Evolutionary conservation across 2,329 filamentous ascomycete species (phyloP).

Genomic region (Penicillium polonicum): DNA sequence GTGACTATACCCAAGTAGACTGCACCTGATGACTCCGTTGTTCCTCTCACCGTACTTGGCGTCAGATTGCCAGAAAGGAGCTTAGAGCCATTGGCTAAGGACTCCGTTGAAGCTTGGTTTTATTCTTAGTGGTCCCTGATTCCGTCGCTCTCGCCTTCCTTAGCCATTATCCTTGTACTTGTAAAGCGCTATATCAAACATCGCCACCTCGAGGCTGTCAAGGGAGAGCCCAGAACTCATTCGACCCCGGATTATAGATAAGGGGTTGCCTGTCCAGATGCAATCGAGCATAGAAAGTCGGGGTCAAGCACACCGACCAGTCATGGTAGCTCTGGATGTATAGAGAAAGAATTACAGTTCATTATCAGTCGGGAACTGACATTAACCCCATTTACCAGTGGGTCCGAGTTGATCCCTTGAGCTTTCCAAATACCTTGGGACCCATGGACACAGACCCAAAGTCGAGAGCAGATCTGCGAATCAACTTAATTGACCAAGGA

Average conservation of each 20-base stretch:
- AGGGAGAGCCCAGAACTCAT: not conserved
- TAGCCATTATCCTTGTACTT: not conserved
- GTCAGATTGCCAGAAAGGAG: not conserved
- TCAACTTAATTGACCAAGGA: constrained; percentile 25
- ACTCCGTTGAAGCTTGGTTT: not conserved
- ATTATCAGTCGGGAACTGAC: not conserved
- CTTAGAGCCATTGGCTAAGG: not conserved
- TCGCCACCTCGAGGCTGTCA: not conserved
- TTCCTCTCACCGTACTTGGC: constrained; percentile 5
- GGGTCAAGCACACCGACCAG: not conserved
- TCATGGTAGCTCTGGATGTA: not conserved
- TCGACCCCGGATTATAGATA: not conserved
- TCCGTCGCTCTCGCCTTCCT: not conserved
- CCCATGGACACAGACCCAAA: constrained; percentile 3
- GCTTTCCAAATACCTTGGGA: constrained; percentile 8
- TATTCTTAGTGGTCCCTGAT: not conserved
- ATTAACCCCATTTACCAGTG: not conserved
- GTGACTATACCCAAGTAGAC: not conserved
- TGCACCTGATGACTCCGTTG: not conserved
- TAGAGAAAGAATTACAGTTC: not conserved
- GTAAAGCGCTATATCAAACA: not conserved
- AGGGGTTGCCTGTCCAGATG: not conserved
- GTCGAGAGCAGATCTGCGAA: not conserved
- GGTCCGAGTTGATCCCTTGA: not conserved
- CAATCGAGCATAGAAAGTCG: not conserved